Percentiles rank a stretch among this genome's conserved stretches.
Evolutionary conservation across 345 rosid genomes (phyloP).

Genomic region (Arabidopsis thaliana): DNA sequence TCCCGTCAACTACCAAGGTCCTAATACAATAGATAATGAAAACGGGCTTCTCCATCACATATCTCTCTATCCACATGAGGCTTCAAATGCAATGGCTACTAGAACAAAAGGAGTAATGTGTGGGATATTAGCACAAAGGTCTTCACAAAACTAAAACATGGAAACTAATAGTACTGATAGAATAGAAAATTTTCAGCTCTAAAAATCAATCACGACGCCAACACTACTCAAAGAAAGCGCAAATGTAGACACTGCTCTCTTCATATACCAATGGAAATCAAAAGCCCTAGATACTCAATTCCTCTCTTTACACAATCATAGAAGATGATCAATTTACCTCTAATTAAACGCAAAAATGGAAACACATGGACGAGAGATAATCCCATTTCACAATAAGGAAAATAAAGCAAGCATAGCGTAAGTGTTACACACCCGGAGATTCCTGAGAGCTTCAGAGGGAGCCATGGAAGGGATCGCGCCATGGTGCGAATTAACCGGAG

Average conservation of each 20-base stretch:
- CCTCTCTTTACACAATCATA: conserved; percentile 23
- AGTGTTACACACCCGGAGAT: conserved; percentile 73
- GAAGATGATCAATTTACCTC: conserved; percentile 17
- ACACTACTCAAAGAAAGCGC: conserved; percentile 4
- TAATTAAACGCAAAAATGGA: conserved; percentile 30
- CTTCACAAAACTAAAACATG: neutral
- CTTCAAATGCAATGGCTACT: conserved; percentile 11
- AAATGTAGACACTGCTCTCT: neutral
- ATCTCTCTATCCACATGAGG: conserved; percentile 16
- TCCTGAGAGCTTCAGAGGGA: conserved; percentile 87
- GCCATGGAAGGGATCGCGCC: conserved; percentile 58
- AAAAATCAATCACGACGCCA: conserved; percentile 14
- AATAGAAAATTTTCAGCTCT: conserved; percentile 17
- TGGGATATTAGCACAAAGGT: conserved; percentile 5
- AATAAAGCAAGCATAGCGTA: conserved; percentile 21
- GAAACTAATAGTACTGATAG: conserved; percentile 11
- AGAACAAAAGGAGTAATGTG: conserved; percentile 8
- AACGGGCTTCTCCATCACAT: conserved; percentile 16
- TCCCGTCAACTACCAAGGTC: conserved; percentile 16
- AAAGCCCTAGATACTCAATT: conserved; percentile 23
- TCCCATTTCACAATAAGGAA: neutral
- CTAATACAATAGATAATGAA: conserved; percentile 9
- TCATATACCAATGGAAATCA: neutral
- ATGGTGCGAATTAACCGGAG: conserved; percentile 61
- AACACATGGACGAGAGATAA: conserved; percentile 48